Conservation (phyloP, 495 filamentous ascomycete species). For the Aspergillus olivimuriae region DNA sequence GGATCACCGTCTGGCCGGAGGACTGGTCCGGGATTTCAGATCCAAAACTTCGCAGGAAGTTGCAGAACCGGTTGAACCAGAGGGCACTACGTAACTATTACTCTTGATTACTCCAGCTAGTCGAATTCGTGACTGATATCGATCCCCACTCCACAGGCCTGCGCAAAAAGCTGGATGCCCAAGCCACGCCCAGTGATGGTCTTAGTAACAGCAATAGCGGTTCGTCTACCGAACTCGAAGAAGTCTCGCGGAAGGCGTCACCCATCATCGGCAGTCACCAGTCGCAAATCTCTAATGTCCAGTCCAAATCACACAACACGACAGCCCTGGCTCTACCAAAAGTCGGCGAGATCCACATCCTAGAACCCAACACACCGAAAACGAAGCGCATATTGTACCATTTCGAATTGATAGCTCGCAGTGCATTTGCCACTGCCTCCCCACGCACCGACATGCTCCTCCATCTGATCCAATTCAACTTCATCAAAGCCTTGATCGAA, state of each 20-base stretch:
- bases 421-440: constrained; percentile 9
- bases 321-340: not conserved
- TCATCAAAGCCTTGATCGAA: constrained; percentile 17
- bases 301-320: not conserved
- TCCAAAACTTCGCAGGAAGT: constrained; percentile 9
- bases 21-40: constrained; percentile 18
- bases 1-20: constrained; percentile 2
- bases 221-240: too few species aligned
- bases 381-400: not conserved
- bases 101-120: not conserved
- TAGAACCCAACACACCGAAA: not conserved
- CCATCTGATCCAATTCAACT: constrained; percentile 23
- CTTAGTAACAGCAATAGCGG: too few species aligned
- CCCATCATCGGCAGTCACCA: too few species aligned
- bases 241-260: too few species aligned
- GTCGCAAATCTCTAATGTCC: not conserved
- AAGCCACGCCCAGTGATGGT: too few species aligned
- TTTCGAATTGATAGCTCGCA: constrained; percentile 8
- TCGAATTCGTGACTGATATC: too few species aligned
- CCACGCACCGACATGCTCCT: constrained; percentile 25
- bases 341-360: constrained; percentile 7
- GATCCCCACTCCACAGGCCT: too few species aligned
- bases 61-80: constrained; percentile 25
- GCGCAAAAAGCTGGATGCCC: too few species aligned
- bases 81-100: constrained; percentile 12